These are phyloP conservation scores for Isochrysis galbana DNA, from an alignment of 78 protist genomes.

Conservation along the genomic window DNA sequence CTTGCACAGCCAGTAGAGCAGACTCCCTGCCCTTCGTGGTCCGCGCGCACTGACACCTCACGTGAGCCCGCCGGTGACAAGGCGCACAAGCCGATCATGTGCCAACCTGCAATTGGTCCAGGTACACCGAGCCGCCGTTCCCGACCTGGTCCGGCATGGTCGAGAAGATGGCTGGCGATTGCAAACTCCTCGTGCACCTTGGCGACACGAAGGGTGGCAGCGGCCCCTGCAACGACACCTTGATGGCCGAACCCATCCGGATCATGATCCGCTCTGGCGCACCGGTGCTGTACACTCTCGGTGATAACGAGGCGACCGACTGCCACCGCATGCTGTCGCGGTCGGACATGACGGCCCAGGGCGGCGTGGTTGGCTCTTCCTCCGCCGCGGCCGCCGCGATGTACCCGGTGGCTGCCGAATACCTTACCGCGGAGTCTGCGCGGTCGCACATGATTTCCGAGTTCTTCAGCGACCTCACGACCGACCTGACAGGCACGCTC, in stretches of 20 bases:
- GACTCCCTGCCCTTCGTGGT: too few species aligned
- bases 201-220: background rate
- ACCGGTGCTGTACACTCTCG: background rate
- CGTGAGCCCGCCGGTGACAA: too few species aligned
- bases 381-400: background rate
- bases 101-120: too few species aligned
- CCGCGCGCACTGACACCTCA: too few species aligned
- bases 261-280: background rate
- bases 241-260: background rate
- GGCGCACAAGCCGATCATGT: too few species aligned
- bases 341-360: background rate
- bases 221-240: background rate
- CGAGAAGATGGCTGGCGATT: background rate
- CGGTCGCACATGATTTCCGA: background rate
- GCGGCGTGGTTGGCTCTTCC: background rate
- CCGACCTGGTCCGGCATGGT: background rate
- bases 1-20: too few species aligned
- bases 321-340: background rate
- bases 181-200: background rate
- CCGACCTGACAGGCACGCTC: background rate
- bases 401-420: background rate
- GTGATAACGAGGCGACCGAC: background rate
- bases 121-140: background rate
- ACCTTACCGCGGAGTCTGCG: background rate
- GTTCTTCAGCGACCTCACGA: background rate